Evolutionary conservation across 305 asterid species (phyloP), one percentile per base, ranked within the genome.

Genomic region (Rubia peregrina): DNA sequence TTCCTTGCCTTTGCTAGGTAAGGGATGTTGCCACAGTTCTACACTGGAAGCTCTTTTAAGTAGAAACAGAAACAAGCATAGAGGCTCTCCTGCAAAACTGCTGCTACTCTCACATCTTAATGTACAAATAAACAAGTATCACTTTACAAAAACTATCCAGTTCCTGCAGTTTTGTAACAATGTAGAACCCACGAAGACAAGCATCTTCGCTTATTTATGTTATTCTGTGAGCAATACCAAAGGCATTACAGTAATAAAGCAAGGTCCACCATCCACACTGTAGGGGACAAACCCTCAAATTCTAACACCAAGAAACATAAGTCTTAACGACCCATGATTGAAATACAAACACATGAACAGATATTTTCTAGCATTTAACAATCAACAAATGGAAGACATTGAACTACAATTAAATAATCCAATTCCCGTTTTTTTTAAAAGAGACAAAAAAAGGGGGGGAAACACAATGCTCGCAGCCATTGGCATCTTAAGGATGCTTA

Each of bases 1-100:
- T 79, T 80, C 49, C 73, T 83, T 79, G 79, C 56, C 65, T 80
- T 83, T 84, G 85, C 74, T 88, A 88, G 93, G 90, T 88, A 73
- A 87, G 88, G 87, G 95, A 90, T 82, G 96, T 92, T 81, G 95
- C 96, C 79, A 87, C 95, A 59, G 85, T 88, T 76, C 88, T 92
- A 87, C 95, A 90, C 76, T 92, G 96, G 98, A 92, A 85, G 96
- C 96, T 90, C 89, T 73, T 70, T 80, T 69, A 70, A 53, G 65
- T 55, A 83, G 85, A 38, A 62, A 69, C 65, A 26, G 63, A n/a
- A 73, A 76, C 73, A 73, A 70, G 70, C 80, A 72, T 76, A 67
- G 81, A 77, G 69, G 75, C 71, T 79, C 71, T 69, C 84, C 84
- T 72, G 85, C 86, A 72, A 76, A 83, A 80, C 76, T 51, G 78